Percentiles rank a stretch among this genome's conserved stretches.
Evolutionary conservation across 345 rosid species (phyloP).

Genomic region (Brassica incana): DNA sequence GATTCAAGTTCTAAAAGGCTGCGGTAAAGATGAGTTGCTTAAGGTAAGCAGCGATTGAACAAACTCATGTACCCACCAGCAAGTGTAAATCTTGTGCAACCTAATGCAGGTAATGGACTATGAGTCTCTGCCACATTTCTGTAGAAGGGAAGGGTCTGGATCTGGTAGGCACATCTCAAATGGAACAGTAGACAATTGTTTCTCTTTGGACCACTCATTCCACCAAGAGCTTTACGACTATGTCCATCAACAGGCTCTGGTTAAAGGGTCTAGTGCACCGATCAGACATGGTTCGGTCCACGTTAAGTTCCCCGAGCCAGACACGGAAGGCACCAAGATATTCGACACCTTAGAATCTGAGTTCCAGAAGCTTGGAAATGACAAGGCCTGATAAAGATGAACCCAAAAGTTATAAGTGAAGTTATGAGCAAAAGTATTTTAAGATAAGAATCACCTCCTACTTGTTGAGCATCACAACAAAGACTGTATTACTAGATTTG

Average conservation of each 20-base stretch:
- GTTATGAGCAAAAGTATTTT: slow-evolving; percentile 20
- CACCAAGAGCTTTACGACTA: slow-evolving; percentile 82
- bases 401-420: not conserved
- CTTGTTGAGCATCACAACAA: not conserved
- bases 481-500: slow-evolving; percentile 20
- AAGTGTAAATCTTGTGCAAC: not conserved
- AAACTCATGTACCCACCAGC: not conserved
- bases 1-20: slow-evolving; percentile 86
- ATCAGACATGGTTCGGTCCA: slow-evolving; percentile 81
- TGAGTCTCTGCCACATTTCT: slow-evolving; percentile 92
- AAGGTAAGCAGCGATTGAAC: slow-evolving; percentile 51
- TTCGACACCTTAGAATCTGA: slow-evolving; percentile 66
- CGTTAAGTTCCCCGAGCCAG: slow-evolving; percentile 66
- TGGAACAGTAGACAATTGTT: slow-evolving; percentile 59
- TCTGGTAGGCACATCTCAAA: slow-evolving; percentile 53
- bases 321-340: slow-evolving; percentile 54
- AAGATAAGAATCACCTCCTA: slow-evolving; percentile 20
- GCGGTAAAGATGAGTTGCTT: slow-evolving; percentile 77
- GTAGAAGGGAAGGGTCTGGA: slow-evolving; percentile 74
- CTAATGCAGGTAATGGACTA: slow-evolving; percentile 79
- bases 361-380: slow-evolving; percentile 61
- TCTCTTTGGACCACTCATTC: slow-evolving; percentile 78
- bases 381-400: slow-evolving; percentile 44
- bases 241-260: slow-evolving; percentile 57
- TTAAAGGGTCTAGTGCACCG: slow-evolving; percentile 38